Percentiles rank a stretch among this genome's conserved stretches.
Evolutionary conservation across 371 early-diverging fungal genomes (phyloP).

Genomic region (Mortierella sp.): DNA sequence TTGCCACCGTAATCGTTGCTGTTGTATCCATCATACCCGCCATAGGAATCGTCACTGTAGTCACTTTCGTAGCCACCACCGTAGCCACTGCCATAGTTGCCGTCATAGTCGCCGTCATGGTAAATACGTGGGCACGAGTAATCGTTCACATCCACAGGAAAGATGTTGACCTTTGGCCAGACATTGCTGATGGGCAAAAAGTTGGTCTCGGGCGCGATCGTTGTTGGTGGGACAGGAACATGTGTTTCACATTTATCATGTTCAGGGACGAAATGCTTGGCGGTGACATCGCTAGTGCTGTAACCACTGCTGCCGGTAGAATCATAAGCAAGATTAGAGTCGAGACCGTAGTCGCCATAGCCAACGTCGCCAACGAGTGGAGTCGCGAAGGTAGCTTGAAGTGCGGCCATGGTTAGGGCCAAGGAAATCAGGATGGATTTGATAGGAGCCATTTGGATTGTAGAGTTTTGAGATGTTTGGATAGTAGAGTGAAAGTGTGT

Average conservation of each 20-base stretch:
- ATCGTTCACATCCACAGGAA: constrained; percentile 40
- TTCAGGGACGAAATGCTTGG: too few species aligned
- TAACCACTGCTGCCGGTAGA: background rate
- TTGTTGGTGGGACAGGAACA: constrained; percentile 7
- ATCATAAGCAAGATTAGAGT: background rate
- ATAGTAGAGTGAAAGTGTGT: too few species aligned
- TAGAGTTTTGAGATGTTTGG: too few species aligned
- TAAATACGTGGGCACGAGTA: constrained; percentile 14
- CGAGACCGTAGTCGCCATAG: background rate
- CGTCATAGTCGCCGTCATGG: background rate
- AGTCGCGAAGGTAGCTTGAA: background rate
- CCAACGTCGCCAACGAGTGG: background rate
- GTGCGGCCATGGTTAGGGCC: background rate
- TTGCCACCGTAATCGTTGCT: background rate
- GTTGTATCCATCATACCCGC: background rate
- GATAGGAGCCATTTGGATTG: background rate
- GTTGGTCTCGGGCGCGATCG: constrained; percentile 38
- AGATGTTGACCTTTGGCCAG: constrained; percentile 42
- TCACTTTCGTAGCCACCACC: background rate
- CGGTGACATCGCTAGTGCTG: background rate
- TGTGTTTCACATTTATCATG: background rate
- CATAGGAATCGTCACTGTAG: background rate
- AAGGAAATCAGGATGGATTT: background rate
- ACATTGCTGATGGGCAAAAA: constrained; percentile 40
- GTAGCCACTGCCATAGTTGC: background rate